Evolutionary conservation across 2,329 filamentous ascomycete genomes (phyloP), one percentile per base, ranked within the genome.

Genomic region (Botrytis cinerea): DNA sequence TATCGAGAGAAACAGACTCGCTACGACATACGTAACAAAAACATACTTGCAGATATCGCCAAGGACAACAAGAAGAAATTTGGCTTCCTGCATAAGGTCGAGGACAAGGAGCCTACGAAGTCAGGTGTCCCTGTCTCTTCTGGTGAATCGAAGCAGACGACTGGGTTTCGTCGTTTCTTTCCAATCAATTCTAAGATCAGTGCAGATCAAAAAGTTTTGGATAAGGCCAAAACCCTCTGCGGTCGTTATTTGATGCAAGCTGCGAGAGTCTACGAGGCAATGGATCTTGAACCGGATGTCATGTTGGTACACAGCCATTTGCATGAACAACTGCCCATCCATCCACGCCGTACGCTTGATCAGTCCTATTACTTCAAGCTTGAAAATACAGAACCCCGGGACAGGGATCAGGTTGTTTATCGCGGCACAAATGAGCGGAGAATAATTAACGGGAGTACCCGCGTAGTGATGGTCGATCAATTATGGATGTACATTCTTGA

Each of bases 281-380:
- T 79, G 71, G 78, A 79, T 45, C 75, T 73, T 51, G 74, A 75
- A n/a, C 75, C 74, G 0, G 76, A 80, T 69, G 74, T 75, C 28
- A 73, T 46, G n/a, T 35, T 79, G 1, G 25, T 79, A 18, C 64
- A 74, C 5, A 61, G 75, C 2, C 70, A 78, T 64, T 66, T 79
- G 2, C 62, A 77, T 54, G 8, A 51, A 2, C 18, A 77, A 10
- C 73, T 76, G 12, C 84, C 84, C 0, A 9, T 54, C 9, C 85
- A 86, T 72, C 82, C 83, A 0, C 80, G 85, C 0, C 78, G 85
- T 2, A 86, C 84, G 0, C 78, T 86, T 0, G 84, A 86, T 59
- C 85, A 86, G 73, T 82, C 82, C 0, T 85, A 84, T 70, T 83
- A 82, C 61, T 81, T 80, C 80, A 82, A 80, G 0, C 75, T 84